These are phyloP conservation scores for Solanum pimpinellifolium DNA, from an alignment of 257 asterid species.

Conservation along the genomic window DNA sequence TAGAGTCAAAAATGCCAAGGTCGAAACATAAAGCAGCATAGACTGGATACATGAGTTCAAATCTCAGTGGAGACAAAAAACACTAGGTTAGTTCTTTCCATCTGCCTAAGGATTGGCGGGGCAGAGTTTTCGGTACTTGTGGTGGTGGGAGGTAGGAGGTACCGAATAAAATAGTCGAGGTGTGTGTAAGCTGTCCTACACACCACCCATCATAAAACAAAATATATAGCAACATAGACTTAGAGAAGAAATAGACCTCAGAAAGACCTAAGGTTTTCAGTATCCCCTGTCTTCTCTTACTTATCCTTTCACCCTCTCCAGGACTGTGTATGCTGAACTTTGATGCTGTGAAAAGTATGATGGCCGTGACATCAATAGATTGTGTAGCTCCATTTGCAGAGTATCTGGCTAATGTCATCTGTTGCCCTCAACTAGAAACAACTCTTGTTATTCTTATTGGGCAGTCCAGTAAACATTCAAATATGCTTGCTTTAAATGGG, in stretches of 20 bases:
- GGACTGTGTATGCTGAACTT: constrained; percentile 73
- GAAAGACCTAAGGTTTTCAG: neutral
- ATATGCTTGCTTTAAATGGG: constrained; percentile 60
- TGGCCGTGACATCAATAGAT: constrained; percentile 67
- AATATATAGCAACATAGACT: neutral
- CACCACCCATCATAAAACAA: neutral
- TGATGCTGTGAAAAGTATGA: constrained; percentile 47
- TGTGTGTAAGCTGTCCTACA: neutral
- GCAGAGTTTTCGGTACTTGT: neutral
- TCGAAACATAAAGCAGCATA: neutral
- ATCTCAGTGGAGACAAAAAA: neutral
- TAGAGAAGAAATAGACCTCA: neutral
- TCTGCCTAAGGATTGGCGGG: neutral
- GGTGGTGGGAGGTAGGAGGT: neutral
- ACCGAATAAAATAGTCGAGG: neutral
- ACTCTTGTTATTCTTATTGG: constrained; percentile 74
- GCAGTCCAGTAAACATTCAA: constrained; percentile 57
- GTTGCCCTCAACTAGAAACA: constrained; percentile 97
- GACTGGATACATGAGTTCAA: neutral
- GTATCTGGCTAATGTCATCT: constrained; percentile 74
- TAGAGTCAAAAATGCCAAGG: neutral
- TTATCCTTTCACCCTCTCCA: constrained; percentile 8
- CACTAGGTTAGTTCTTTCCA: neutral
- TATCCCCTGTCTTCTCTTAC: neutral
- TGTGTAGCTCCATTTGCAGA: constrained; percentile 93